phyloP scores from a whole-genome alignment of 1,284 basidiomycete genomes.

The Acaromyces ingoldii region DNA sequence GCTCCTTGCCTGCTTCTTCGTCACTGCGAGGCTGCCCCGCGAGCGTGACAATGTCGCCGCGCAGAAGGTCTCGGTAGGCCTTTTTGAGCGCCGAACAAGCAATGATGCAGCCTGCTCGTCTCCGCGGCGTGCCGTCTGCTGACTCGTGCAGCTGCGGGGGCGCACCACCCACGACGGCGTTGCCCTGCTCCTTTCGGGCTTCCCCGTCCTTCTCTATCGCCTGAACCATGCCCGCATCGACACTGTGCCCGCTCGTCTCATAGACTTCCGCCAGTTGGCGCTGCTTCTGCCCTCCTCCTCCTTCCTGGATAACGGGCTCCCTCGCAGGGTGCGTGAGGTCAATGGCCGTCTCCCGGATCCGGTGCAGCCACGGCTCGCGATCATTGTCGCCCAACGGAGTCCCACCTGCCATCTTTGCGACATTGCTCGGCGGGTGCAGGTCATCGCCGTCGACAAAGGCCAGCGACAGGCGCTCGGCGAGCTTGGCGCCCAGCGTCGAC shows the following conservation, averaged over 20 bases:
- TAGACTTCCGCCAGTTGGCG: constrained; percentile 6
- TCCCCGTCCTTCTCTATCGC: too few relatives aligned
- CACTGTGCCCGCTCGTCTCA: constrained; percentile 9
- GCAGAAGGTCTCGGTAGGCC: constrained; percentile 73
- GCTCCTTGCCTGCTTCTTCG: constrained; percentile 34
- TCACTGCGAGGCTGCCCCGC: constrained; percentile 60
- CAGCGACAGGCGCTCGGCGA: constrained; percentile 62
- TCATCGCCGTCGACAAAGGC: constrained; percentile 87
- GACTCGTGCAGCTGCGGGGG: not conserved
- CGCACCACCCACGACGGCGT: constrained; percentile 40
- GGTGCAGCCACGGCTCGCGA: constrained; percentile 76
- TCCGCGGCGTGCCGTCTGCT: not conserved
- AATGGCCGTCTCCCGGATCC: constrained; percentile 65
- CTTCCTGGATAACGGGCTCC: not conserved
- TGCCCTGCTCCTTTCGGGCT: constrained; percentile 21
- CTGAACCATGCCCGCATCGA: too few relatives aligned
- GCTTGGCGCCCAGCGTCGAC: constrained; percentile 69
- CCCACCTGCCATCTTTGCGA: constrained; percentile 80
- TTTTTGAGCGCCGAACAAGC: constrained; percentile 81
- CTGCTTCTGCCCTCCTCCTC: too few relatives aligned
- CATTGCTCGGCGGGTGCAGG: constrained; percentile 73
- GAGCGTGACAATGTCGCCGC: constrained; percentile 83
- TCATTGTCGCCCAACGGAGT: constrained; percentile 72
- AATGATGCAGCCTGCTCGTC: constrained; percentile 62
- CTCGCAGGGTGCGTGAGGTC: constrained; percentile 16